Conservation (phyloP, 306 rosid genomes). For the Quercus agrifolia region DNA sequence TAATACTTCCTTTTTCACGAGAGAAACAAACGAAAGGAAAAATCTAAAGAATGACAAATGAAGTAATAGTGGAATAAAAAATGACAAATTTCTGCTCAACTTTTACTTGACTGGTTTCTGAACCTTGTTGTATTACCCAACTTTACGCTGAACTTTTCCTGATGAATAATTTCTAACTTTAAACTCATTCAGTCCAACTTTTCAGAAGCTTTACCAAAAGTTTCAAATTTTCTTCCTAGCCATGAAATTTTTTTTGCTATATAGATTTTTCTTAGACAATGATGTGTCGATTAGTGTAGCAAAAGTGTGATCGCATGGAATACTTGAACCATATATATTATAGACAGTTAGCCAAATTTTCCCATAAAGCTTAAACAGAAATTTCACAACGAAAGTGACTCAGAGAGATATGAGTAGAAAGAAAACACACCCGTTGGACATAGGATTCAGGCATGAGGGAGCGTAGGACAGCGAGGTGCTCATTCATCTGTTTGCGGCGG, state of each 20-base stretch:
- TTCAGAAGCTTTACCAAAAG: neutral
- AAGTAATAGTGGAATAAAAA: neutral
- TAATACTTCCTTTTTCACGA: neutral
- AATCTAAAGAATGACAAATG: neutral
- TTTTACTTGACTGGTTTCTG: neutral
- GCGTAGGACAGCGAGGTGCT: constrained; percentile 80
- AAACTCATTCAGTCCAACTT: neutral
- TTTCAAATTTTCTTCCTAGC: neutral
- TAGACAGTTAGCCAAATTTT: neutral
- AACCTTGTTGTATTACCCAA: neutral
- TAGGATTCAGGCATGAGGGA: constrained; percentile 88
- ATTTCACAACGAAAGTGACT: neutral
- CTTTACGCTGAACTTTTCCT: neutral
- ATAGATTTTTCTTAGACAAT: neutral
- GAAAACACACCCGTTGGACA: constrained; percentile 73
- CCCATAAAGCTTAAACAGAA: neutral
- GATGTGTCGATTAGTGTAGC: neutral
- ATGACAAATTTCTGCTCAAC: neutral
- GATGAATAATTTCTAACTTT: neutral
- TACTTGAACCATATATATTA: neutral
- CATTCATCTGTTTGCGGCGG: constrained; percentile 88
- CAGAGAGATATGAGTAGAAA: neutral
- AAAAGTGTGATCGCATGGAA: neutral
- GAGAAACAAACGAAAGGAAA: neutral
- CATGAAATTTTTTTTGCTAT: neutral